Evolutionary conservation across 1,284 basidiomycete species (phyloP).

Genomic region (Pseudozyma tsukubaensis): DNA sequence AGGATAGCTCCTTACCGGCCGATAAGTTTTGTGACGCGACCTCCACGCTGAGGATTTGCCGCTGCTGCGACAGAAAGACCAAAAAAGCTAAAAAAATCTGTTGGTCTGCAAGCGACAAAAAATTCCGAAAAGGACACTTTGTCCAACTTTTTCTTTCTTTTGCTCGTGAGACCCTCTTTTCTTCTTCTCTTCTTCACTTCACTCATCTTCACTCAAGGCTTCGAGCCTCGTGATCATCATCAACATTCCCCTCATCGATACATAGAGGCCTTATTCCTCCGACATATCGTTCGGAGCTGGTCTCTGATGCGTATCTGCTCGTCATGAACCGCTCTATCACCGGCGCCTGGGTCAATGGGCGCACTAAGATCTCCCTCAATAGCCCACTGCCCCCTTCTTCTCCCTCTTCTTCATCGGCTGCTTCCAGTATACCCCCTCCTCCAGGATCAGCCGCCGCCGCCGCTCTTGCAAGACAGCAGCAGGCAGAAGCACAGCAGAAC

Average conservation of each 20-base stretch:
- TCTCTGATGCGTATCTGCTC: constrained; percentile 29
- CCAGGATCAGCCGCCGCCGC: constrained; percentile 58
- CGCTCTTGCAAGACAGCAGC: constrained; percentile 38
- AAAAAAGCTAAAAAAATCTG: constrained; percentile 18
- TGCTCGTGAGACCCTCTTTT: too few species aligned
- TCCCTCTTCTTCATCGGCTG: constrained; percentile 20
- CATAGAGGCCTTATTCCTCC: background rate
- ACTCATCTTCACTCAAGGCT: too few species aligned
- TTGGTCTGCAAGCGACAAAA: constrained; percentile 1
- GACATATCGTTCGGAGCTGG: constrained; percentile 4
- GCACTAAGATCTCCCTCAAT: constrained; percentile 59
- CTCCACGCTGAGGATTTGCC: too few species aligned
- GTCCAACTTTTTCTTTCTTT: too few species aligned
- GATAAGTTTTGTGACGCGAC: constrained; percentile 6
- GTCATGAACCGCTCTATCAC: constrained; percentile 65
- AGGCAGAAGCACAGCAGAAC: constrained; percentile 32
- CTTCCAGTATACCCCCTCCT: constrained; percentile 52
- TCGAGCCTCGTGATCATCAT: too few species aligned
- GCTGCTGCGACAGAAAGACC: constrained; percentile 3
- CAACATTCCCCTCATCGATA: background rate
- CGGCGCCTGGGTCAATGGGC: constrained; percentile 58
- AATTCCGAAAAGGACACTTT: too few species aligned
- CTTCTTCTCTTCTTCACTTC: too few species aligned
- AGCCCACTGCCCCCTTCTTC: constrained; percentile 39
- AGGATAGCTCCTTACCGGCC: constrained; percentile 11